These are phyloP conservation scores for Ramularia collo-cygni DNA, from an alignment of 2,329 filamentous ascomycete genomes.

Conservation along the genomic window DNA sequence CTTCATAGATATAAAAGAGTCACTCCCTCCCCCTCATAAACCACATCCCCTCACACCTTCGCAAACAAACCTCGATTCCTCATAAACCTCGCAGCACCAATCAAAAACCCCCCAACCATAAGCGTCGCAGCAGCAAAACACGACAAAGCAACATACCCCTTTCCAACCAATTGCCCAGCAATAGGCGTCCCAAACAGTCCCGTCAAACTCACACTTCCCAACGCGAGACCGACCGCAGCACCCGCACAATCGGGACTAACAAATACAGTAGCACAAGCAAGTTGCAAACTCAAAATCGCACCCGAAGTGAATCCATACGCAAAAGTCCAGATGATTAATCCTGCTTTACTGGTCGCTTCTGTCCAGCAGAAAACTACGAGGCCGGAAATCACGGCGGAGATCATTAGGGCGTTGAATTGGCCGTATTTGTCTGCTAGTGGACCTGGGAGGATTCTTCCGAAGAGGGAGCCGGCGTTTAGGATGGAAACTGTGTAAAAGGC, in stretches of 20 bases:
- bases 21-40: too few species aligned
- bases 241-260: slow-evolving; percentile 35
- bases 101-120: slow-evolving; percentile 12
- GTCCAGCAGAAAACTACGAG: slow-evolving; percentile 33
- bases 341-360: slow-evolving; percentile 16
- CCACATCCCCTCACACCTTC: too few species aligned
- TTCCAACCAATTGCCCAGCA: slow-evolving; percentile 16
- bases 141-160: slow-evolving; percentile 16
- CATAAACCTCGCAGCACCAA: slow-evolving; percentile 7
- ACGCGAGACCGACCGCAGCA: slow-evolving; percentile 37
- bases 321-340: slow-evolving; percentile 22
- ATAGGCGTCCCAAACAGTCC: slow-evolving; percentile 20
- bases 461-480: slow-evolving; percentile 35
- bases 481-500: slow-evolving; percentile 32
- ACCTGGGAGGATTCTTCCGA: slow-evolving; percentile 36
- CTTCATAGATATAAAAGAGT: too few species aligned
- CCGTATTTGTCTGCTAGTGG: slow-evolving; percentile 35
- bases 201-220: slow-evolving; percentile 39
- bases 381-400: slow-evolving; percentile 31
- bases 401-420: slow-evolving; percentile 35
- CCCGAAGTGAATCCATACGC: slow-evolving; percentile 39
- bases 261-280: slow-evolving; percentile 40
- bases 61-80: slow-evolving; percentile 2
- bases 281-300: slow-evolving; percentile 43
- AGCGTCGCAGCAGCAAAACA: slow-evolving; percentile 15